Conservation (phyloP, 805 yeast genomes). For the Metschnikowia cerradonensis region DNA sequence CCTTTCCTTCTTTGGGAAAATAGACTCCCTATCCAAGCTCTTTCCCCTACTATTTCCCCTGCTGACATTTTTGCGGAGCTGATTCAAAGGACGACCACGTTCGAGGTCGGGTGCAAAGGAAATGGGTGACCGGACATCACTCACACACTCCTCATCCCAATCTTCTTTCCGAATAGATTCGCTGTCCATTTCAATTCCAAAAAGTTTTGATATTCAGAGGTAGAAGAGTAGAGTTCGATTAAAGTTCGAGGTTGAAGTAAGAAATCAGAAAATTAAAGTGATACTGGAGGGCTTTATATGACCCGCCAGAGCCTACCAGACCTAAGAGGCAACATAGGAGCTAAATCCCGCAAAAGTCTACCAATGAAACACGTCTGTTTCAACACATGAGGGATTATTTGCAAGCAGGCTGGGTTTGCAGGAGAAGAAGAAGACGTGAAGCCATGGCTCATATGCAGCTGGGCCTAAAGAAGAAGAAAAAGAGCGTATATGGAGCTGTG, state of each 20-base stretch:
- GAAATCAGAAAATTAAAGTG: too few species aligned
- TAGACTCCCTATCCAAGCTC: neutral
- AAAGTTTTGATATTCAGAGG: too few species aligned
- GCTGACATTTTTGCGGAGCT: neutral
- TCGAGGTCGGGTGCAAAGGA: constrained; percentile 2
- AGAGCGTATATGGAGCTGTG: neutral
- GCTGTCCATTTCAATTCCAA: neutral
- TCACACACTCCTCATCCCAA: constrained; percentile 4
- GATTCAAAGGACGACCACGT: constrained; percentile 1
- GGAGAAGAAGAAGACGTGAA: neutral
- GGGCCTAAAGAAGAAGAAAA: neutral
- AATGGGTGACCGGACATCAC: constrained; percentile 1
- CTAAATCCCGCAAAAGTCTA: neutral
- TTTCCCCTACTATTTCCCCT: neutral
- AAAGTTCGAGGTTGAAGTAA: too few species aligned
- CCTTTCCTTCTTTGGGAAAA: constrained; percentile 9
- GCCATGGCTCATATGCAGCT: neutral
- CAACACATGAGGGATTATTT: neutral
- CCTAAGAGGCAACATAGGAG: too few species aligned
- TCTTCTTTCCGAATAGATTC: constrained; percentile 3
- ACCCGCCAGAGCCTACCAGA: too few species aligned
- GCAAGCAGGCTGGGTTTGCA: neutral
- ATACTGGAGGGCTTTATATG: too few species aligned
- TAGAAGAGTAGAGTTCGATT: too few species aligned
- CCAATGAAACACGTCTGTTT: neutral